phyloP scores from a whole-genome alignment of 768 basidiomycete genomes.

The Auriscalpium vulgare region DNA sequence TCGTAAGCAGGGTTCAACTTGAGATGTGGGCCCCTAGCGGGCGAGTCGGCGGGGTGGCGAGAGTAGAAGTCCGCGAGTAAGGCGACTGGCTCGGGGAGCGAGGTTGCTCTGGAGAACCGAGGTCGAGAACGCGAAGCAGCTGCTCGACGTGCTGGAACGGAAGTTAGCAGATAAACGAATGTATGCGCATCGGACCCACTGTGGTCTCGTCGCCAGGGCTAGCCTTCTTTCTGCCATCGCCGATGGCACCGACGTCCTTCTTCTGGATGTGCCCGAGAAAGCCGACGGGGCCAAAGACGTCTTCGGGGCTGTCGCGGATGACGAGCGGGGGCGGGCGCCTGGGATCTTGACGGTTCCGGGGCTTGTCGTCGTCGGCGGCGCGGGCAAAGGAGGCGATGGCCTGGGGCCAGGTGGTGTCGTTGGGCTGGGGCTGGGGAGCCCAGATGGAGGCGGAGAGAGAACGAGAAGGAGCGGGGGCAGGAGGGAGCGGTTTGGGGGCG shows the following conservation, averaged over 20 bases:
- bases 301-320: conserved; percentile 38
- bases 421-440: conserved; percentile 73
- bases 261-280: conserved; percentile 31
- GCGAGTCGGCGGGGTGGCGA: conserved; percentile 77
- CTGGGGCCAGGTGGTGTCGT: conserved; percentile 60
- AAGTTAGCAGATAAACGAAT: conserved; percentile 14
- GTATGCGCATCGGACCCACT: conserved; percentile 29
- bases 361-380: conserved; percentile 35
- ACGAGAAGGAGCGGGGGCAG: conserved; percentile 9
- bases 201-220: conserved; percentile 49
- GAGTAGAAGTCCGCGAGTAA: conserved; percentile 57
- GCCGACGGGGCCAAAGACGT: conserved; percentile 56
- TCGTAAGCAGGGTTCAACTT: conserved; percentile 51
- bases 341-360: conserved; percentile 15
- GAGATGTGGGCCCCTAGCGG: conserved; percentile 50
- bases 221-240: conserved; percentile 66
- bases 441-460: conserved; percentile 49
- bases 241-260: conserved; percentile 61
- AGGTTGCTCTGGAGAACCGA: conserved; percentile 57
- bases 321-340: conserved; percentile 21
- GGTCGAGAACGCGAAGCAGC: conserved; percentile 69
- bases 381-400: conserved; percentile 47
- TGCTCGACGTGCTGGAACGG: conserved; percentile 65
- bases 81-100: conserved; percentile 23
- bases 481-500: conserved; percentile 4